Percentiles rank a stretch among this genome's conserved stretches.
Conservation (phyloP, 2,329 filamentous ascomycete genomes). For the Colletotrichum sp. region DNA sequence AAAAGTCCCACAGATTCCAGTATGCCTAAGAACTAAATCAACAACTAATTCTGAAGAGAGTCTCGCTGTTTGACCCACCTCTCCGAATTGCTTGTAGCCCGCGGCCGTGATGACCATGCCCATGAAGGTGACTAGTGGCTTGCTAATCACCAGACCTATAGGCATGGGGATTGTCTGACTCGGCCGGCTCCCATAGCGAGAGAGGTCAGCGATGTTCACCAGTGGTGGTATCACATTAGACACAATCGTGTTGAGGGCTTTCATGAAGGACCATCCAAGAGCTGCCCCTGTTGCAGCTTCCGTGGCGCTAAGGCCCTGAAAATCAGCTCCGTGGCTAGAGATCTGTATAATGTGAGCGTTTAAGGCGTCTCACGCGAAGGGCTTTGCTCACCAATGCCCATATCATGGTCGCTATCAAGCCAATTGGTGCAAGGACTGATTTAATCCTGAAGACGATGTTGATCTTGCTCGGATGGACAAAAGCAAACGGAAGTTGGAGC, state of each 20-base stretch:
- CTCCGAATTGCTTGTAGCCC: neutral
- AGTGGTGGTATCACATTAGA: neutral
- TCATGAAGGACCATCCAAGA: neutral
- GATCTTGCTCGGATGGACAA: neutral
- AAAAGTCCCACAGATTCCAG: conserved; percentile 14
- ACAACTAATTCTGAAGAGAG: too few relatives aligned
- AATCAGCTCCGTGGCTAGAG: neutral
- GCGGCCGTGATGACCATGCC: conserved; percentile 1
- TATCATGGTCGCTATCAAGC: neutral
- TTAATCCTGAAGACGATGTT: neutral
- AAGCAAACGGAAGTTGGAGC: neutral
- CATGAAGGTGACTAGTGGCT: neutral
- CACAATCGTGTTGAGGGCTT: neutral
- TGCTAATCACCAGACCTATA: conserved; percentile 3
- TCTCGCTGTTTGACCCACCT: neutral
- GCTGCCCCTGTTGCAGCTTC: neutral
- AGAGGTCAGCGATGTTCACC: neutral
- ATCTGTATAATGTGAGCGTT: neutral
- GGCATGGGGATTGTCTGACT: neutral
- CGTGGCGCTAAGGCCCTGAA: neutral
- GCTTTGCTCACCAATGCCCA: neutral
- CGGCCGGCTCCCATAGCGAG: neutral
- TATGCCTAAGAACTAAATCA: neutral
- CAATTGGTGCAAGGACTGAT: neutral
- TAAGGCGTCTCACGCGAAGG: neutral